Base-by-base conservation (phyloP, 2,329 filamentous ascomycete genomes). In the Ophiocordyceps robertsii region DNA sequence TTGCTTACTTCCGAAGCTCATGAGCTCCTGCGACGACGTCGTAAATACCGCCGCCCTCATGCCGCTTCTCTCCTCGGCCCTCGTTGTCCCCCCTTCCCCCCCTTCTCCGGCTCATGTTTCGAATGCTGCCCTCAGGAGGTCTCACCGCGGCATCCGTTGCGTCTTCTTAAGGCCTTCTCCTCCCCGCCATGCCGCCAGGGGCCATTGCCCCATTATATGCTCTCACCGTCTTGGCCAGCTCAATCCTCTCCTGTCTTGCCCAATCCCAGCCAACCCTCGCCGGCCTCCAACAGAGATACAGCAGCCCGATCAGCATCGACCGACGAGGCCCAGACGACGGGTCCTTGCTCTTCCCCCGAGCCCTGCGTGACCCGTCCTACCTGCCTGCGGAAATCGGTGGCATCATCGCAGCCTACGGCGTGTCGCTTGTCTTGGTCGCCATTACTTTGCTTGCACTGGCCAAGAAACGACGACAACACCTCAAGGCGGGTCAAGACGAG, bases 371-470 rank as follows among this genome's bases (percentile, higher is more conserved):
- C 57, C 66, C 66, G 48, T 63, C 71, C 16, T 77, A 82, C 43
- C 75, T 95, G 19, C 86, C 88, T 16, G 80, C 78, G 45, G 82
- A 95, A 61, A 80, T 95, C 51, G 82, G 84, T 49, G 86, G 81
- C 50, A 84, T 96, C 46, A 73, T 90, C 45, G 87, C 81, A 47
- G 81, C 84, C 45, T 95, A 95, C 75, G 72, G 89, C 45, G 61
- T 86, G 46, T 84, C 79, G 31, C 72, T 93, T 56, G 70, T 87
- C 54, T 62, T 92, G 53, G 77, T 92, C 53, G 80, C 85, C 52
- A 67, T 77, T 30, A 65, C 76, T 38, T 66, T 88, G 8, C 66
- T 87, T 36, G 59, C 74, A 19, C 68, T 87, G 8, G 65, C 72
- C 41, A 77, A 70, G 58, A 69, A 60, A 45, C 67, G 75, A 19